Evolutionary conservation across 139 green algal species (phyloP).

Genomic region (Ettlia oleoabundans): DNA sequence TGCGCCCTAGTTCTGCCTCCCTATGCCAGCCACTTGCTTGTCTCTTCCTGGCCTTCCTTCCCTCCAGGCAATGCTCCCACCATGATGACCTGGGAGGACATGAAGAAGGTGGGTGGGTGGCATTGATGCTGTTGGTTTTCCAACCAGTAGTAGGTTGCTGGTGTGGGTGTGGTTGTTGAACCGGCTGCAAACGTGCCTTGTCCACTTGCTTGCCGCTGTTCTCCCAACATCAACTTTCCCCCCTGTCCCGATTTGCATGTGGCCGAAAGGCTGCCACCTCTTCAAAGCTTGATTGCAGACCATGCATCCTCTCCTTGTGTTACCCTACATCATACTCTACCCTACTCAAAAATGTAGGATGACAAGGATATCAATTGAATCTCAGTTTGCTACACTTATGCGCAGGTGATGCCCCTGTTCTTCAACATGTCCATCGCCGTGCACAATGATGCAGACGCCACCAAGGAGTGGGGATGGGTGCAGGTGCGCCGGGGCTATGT

Average conservation of each 20-base stretch:
- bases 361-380: too few species aligned
- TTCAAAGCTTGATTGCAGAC: too few species aligned
- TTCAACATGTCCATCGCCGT: slow-evolving; percentile 90
- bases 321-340: too few species aligned
- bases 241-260: too few species aligned
- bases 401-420: slow-evolving; percentile 80
- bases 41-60: not conserved
- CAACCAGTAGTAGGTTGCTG: not conserved
- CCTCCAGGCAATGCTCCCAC: slow-evolving; percentile 81
- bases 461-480: slow-evolving; percentile 84
- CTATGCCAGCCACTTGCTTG: not conserved
- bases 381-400: not conserved
- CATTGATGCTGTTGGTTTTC: not conserved
- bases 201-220: too few species aligned
- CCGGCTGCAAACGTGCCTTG: too few species aligned
- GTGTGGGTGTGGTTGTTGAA: not conserved
- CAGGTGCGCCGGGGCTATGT: slow-evolving; percentile 67
- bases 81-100: slow-evolving; percentile 80
- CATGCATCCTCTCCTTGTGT: too few species aligned
- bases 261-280: too few species aligned
- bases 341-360: too few species aligned
- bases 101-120: slow-evolving; percentile 44
- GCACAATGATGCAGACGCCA: slow-evolving; percentile 87
- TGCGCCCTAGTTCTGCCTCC: not conserved
- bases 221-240: too few species aligned